These are phyloP conservation scores for Penicillium occitanis DNA, from an alignment of 2,329 filamentous ascomycete species.

Conservation along the genomic window DNA sequence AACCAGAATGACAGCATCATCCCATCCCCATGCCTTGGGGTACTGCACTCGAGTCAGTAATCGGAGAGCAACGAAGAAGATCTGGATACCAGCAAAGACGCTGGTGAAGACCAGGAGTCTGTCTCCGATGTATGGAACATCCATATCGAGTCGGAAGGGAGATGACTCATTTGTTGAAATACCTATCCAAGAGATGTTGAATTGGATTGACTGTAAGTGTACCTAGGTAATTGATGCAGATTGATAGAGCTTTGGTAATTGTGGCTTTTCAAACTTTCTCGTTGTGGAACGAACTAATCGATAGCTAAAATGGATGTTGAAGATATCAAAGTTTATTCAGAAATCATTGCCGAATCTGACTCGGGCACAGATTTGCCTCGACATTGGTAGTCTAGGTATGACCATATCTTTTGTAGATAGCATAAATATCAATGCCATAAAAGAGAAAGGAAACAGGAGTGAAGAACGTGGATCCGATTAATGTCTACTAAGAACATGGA, in stretches of 20 bases:
- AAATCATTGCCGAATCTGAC: background rate
- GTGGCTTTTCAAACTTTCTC: background rate
- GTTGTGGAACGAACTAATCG: background rate
- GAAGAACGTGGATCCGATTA: background rate
- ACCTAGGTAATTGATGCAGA: background rate
- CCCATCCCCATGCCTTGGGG: background rate
- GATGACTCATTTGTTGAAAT: background rate
- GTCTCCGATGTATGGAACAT: background rate
- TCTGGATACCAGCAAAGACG: background rate
- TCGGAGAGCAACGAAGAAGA: background rate
- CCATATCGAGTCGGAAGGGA: background rate
- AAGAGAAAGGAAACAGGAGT: background rate
- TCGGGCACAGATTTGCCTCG: background rate
- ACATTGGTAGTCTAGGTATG: background rate
- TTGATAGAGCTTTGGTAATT: background rate
- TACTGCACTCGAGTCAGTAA: background rate
- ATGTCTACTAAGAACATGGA: background rate
- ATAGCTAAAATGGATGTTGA: background rate
- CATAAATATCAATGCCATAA: background rate
- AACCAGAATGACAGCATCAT: background rate
- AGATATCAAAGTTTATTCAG: background rate
- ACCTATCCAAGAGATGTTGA: background rate
- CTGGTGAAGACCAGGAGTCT: background rate
- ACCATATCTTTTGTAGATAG: background rate
- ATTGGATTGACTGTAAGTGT: background rate